phyloP scores from a whole-genome alignment of 2,329 filamentous ascomycete genomes.

The Didymosphaeria variabile region DNA sequence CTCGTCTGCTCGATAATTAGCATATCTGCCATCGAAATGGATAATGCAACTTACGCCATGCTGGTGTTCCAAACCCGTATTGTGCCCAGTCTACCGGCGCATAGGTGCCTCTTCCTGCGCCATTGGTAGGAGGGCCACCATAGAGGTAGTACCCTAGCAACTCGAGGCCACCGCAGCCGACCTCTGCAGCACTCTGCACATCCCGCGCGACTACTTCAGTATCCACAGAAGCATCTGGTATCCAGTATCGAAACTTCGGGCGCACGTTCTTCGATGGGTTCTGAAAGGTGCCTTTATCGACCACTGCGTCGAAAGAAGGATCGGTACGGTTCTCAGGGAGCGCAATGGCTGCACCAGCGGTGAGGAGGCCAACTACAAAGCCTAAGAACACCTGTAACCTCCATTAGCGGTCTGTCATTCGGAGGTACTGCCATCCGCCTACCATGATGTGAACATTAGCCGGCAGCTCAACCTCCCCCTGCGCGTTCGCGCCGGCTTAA shows the following conservation, averaged over 20 bases:
- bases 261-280: slow-evolving; percentile 23
- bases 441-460: slow-evolving; percentile 14
- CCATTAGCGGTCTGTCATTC: background rate
- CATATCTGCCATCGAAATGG: slow-evolving; percentile 23
- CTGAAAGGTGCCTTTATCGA: slow-evolving; percentile 24
- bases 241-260: slow-evolving; percentile 35
- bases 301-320: slow-evolving; percentile 21
- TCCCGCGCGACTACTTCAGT: slow-evolving; percentile 19
- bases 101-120: background rate
- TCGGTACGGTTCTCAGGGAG: slow-evolving; percentile 17
- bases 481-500: slow-evolving; percentile 12
- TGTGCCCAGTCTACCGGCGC: slow-evolving; percentile 43
- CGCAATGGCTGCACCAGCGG: slow-evolving; percentile 2
- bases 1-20: slow-evolving; percentile 24
- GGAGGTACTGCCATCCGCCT: background rate
- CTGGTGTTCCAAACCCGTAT: slow-evolving; percentile 53
- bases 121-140: slow-evolving; percentile 15
- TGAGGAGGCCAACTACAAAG: background rate
- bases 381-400: background rate
- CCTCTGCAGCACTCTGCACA: slow-evolving; percentile 16
- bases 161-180: slow-evolving; percentile 31
- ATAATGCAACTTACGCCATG: slow-evolving; percentile 40
- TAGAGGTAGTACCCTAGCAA: slow-evolving; percentile 33
- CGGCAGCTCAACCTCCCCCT: background rate
- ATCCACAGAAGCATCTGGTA: slow-evolving; percentile 31